Percentiles rank a stretch among this genome's conserved stretches.
Conservation (phyloP, 495 filamentous ascomycete genomes). For the Penicillium manginii region DNA sequence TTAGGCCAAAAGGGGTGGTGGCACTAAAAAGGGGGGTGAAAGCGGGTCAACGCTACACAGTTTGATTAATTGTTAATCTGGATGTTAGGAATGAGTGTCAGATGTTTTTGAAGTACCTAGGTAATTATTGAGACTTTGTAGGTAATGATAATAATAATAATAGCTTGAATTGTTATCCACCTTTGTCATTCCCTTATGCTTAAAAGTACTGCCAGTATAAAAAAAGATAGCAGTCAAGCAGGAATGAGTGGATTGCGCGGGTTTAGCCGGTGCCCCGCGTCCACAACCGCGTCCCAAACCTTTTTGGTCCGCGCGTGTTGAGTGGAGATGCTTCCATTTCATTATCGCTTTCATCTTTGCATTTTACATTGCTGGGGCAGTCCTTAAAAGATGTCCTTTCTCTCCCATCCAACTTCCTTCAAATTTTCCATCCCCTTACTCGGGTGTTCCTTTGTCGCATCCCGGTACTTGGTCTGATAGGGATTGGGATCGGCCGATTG, state of each 20-base stretch:
- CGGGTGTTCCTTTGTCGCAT: slow-evolving; percentile 64
- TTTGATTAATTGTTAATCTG: slow-evolving; percentile 6
- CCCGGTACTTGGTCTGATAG: slow-evolving; percentile 76
- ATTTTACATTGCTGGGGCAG: not conserved
- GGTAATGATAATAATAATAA: too few species aligned
- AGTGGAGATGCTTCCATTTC: slow-evolving; percentile 3
- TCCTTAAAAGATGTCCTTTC: slow-evolving; percentile 66
- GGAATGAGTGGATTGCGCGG: slow-evolving; percentile 9
- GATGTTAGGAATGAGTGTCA: not conserved
- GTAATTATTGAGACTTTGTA: too few species aligned
- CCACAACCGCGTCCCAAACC: slow-evolving; percentile 16
- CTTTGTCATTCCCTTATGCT: not conserved
- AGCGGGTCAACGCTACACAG: slow-evolving; percentile 24
- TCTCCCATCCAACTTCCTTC: slow-evolving; percentile 77
- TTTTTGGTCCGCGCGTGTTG: slow-evolving; percentile 1
- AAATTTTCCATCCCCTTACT: slow-evolving; percentile 69
- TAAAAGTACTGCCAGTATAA: too few species aligned
- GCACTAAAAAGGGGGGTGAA: slow-evolving; percentile 21
- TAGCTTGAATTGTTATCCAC: too few species aligned
- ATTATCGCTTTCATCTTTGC: not conserved
- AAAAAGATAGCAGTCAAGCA: slow-evolving; percentile 1
- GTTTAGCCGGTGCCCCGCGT: slow-evolving; percentile 26
- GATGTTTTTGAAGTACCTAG: not conserved
- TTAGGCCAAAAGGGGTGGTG: slow-evolving; percentile 32
- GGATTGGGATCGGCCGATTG: slow-evolving; percentile 88